Evolutionary conservation across 768 basidiomycete genomes (phyloP).

Genomic region (Trametes elegans): DNA sequence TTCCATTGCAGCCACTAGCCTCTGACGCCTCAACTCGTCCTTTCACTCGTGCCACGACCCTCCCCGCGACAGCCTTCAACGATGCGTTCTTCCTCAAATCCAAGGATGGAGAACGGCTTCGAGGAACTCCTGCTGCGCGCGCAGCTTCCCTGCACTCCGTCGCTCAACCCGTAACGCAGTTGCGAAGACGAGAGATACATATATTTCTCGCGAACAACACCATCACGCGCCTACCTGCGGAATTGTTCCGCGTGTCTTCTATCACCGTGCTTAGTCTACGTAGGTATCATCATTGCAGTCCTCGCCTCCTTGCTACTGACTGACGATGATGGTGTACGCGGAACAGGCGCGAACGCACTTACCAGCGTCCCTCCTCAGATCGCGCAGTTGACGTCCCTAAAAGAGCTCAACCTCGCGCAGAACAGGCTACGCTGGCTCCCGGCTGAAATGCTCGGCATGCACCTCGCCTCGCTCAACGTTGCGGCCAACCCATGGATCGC

Average conservation of each 20-base stretch:
- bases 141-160: slow-evolving; percentile 16
- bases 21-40: slow-evolving; percentile 6
- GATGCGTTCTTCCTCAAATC: slow-evolving; percentile 20
- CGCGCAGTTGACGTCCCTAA: slow-evolving; percentile 47
- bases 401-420: slow-evolving; percentile 57
- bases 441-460: slow-evolving; percentile 61
- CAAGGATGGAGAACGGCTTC: slow-evolving; percentile 7
- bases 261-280: slow-evolving; percentile 64
- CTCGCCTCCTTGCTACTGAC: not conserved
- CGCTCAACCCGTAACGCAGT: slow-evolving; percentile 27
- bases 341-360: slow-evolving; percentile 58
- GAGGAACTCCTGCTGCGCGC: slow-evolving; percentile 3
- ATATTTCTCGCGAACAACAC: slow-evolving; percentile 55
- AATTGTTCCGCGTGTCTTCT: slow-evolving; percentile 55
- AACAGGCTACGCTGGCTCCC: slow-evolving; percentile 63
- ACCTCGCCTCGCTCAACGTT: slow-evolving; percentile 44
- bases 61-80: slow-evolving; percentile 15
- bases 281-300: slow-evolving; percentile 36
- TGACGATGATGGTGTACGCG: not conserved
- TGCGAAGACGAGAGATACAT: slow-evolving; percentile 41
- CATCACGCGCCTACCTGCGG: slow-evolving; percentile 52
- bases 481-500: slow-evolving; percentile 62
- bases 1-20: not conserved
- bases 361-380: slow-evolving; percentile 64
- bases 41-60: slow-evolving; percentile 23